phyloP scores from a whole-genome alignment of 768 basidiomycete genomes.

The Asterophora lycoperdoides region DNA sequence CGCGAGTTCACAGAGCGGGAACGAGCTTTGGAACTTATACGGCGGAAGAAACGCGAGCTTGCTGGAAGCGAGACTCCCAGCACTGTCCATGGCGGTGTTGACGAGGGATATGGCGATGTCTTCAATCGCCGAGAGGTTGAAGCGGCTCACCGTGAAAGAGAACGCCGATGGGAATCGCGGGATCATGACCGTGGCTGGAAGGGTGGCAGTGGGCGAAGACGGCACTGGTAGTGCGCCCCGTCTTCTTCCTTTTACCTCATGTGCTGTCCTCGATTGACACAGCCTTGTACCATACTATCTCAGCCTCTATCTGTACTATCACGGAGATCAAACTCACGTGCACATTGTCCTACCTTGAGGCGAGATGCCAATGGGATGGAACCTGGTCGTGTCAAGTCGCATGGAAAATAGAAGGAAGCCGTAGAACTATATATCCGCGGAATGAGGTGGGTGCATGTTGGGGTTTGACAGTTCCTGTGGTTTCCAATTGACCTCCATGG shows the following conservation, averaged over 20 bases:
- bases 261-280: neutral
- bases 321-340: too few relatives aligned
- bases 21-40: constrained; percentile 69
- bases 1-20: constrained; percentile 75
- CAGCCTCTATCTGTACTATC: neutral
- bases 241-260: neutral
- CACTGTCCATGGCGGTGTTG: constrained; percentile 49
- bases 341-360: neutral
- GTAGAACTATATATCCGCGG: too few relatives aligned
- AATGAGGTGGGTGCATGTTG: too few relatives aligned
- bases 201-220: constrained; percentile 12
- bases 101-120: constrained; percentile 59
- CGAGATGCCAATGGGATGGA: too few relatives aligned
- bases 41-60: constrained; percentile 59
- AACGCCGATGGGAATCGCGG: constrained; percentile 30
- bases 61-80: constrained; percentile 67
- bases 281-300: constrained; percentile 3
- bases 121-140: constrained; percentile 70
- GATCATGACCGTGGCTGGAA: constrained; percentile 16
- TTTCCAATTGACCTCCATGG: neutral
- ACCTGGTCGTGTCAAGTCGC: constrained; percentile 1
- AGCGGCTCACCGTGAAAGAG: constrained; percentile 56
- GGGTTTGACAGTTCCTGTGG: neutral
- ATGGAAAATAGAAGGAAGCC: neutral
- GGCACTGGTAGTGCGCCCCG: constrained; percentile 11